A percentile compares a stretch with the other conserved stretches of the same genome.
Conservation (phyloP, 805 yeast genomes). For the Phaffomyces thermotolerans region DNA sequence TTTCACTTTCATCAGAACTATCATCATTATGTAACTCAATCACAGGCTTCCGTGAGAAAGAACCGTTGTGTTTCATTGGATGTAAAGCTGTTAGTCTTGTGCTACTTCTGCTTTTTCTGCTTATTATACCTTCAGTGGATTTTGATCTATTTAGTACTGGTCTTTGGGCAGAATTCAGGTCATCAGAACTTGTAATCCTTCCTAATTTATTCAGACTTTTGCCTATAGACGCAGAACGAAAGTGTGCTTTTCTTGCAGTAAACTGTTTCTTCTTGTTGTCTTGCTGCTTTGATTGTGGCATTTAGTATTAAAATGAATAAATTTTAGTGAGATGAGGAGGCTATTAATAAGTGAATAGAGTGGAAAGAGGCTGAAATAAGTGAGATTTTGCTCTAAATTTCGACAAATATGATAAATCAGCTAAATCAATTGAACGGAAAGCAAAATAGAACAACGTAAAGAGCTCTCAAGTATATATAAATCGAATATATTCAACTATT, state of each 20-base stretch:
- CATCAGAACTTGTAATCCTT: constrained; percentile 17
- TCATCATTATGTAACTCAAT: constrained; percentile 11
- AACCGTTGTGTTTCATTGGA: constrained; percentile 17
- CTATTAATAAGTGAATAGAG: not conserved
- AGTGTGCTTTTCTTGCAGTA: constrained; percentile 15
- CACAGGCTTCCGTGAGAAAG: constrained; percentile 15
- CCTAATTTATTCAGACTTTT: constrained; percentile 20
- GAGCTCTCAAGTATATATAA: too few relatives aligned
- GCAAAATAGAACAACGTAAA: too few relatives aligned
- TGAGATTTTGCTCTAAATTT: too few relatives aligned
- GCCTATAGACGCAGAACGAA: constrained; percentile 22
- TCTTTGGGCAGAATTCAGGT: constrained; percentile 12
- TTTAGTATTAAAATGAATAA: not conserved
- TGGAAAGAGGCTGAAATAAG: not conserved
- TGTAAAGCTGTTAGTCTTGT: constrained; percentile 19
- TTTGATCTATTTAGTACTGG: constrained; percentile 20
- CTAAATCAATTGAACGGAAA: too few relatives aligned
- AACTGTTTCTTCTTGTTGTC: constrained; percentile 17
- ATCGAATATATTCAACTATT: too few relatives aligned
- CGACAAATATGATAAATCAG: too few relatives aligned
- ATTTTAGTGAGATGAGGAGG: not conserved
- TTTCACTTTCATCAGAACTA: constrained; percentile 8
- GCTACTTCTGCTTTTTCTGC: constrained; percentile 15
- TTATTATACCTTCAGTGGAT: constrained; percentile 16
- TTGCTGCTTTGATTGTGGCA: constrained; percentile 6